phyloP scores from a whole-genome alignment of 1,139 yeast genomes.

The Magnusiomyces clavatus region DNA sequence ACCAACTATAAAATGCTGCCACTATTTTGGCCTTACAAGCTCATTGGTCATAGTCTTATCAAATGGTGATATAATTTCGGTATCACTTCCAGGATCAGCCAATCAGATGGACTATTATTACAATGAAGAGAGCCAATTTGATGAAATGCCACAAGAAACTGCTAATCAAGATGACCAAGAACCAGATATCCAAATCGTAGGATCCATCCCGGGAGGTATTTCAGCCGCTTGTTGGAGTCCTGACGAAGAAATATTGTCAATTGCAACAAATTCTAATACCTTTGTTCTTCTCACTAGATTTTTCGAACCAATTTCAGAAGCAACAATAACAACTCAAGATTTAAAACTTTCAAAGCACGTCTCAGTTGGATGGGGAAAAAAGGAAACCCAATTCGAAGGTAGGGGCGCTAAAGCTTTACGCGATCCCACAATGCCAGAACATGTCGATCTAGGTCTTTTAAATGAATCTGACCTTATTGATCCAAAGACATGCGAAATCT shows the following conservation, averaged over 20 bases:
- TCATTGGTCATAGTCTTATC: conserved; percentile 26
- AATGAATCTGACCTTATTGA: conserved; percentile 46
- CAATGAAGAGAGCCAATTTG: not conserved
- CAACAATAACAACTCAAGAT: conserved; percentile 51
- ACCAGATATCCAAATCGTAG: conserved; percentile 55
- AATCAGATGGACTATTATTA: conserved; percentile 36
- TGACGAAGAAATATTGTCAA: conserved; percentile 76
- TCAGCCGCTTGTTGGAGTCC: conserved; percentile 79
- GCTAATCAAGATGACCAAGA: conserved; percentile 13
- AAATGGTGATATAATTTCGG: conserved; percentile 47
- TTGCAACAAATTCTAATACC: conserved; percentile 48
- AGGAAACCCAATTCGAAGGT: conserved; percentile 95
- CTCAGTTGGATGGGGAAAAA: conserved; percentile 97
- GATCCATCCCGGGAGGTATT: conserved; percentile 74
- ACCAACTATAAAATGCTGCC: conserved; percentile 24
- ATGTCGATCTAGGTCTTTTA: conserved; percentile 56
- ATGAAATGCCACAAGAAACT: conserved; percentile 30
- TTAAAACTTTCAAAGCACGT: conserved; percentile 74
- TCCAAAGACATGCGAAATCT: conserved; percentile 37
- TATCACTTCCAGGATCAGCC: conserved; percentile 50
- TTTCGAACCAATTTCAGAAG: conserved; percentile 76
- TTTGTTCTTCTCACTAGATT: conserved; percentile 62
- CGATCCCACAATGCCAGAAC: conserved; percentile 88
- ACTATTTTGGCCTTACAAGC: conserved; percentile 26
- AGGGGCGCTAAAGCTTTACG: conserved; percentile 74